These are phyloP conservation scores for Myxozyma mucilagina DNA, from an alignment of 805 yeast species.

Conservation along the genomic window DNA sequence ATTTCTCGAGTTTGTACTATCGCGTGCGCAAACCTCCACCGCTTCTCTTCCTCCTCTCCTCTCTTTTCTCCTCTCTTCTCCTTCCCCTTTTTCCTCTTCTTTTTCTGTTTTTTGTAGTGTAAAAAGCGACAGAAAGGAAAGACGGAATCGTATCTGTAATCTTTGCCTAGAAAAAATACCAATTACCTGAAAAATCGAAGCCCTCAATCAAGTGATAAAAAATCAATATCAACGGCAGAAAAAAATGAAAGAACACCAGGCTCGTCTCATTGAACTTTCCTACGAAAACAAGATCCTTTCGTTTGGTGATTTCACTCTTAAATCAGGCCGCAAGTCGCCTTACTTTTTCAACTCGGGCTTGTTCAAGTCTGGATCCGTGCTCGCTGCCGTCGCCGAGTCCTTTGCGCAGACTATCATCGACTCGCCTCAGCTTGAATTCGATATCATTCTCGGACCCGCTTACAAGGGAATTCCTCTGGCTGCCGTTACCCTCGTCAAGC, in stretches of 20 bases:
- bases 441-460: constrained; percentile 94
- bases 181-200: neutral
- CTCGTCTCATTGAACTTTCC: constrained; percentile 73
- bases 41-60: neutral
- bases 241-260: constrained; percentile 31
- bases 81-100: neutral
- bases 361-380: constrained; percentile 74
- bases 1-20: too few relatives aligned
- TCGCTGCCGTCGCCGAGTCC: constrained; percentile 80
- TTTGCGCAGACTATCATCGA: constrained; percentile 86
- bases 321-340: constrained; percentile 92
- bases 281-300: constrained; percentile 77
- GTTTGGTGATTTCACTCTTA: constrained; percentile 86
- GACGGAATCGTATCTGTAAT: constrained; percentile 2
- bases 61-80: neutral
- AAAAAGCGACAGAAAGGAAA: neutral
- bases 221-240: neutral
- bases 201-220: neutral
- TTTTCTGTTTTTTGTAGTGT: neutral
- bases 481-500: constrained; percentile 86
- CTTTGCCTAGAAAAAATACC: neutral
- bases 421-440: constrained; percentile 73
- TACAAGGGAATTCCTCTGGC: constrained; percentile 96
- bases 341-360: constrained; percentile 94
- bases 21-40: too few relatives aligned